phyloP scores from a whole-genome alignment of 2,329 filamentous ascomycete genomes.

The Fusarium xyrophilum region DNA sequence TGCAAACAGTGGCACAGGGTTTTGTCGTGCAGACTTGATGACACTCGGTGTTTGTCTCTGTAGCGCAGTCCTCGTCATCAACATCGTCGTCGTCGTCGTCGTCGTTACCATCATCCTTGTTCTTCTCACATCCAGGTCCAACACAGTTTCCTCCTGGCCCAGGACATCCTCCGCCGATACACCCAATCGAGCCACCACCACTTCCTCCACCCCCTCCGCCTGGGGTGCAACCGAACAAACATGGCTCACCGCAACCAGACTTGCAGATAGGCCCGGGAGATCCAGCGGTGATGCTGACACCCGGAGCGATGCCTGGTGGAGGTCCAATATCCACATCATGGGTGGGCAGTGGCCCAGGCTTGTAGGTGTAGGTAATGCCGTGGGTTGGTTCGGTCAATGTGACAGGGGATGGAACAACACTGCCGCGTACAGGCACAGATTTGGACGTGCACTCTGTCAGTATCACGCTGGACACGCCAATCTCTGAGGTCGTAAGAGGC shows the following conservation, averaged over 20 bases:
- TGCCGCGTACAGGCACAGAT: constrained; percentile 1
- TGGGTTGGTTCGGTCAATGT: constrained; percentile 15
- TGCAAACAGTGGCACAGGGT: constrained; percentile 11
- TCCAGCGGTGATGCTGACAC: constrained; percentile 5
- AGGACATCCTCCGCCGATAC: constrained; percentile 13
- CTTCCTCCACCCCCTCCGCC: constrained; percentile 10
- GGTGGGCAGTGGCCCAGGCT: constrained; percentile 5
- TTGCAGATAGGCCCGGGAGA: constrained; percentile 9
- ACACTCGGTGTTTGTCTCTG: constrained; percentile 19
- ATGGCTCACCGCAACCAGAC: constrained; percentile 6
- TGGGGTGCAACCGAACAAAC: constrained; percentile 1
- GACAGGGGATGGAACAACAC: constrained; percentile 9
- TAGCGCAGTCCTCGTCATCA: constrained; percentile 12
- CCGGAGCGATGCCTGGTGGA: constrained; percentile 3
- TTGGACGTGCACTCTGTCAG: constrained; percentile 6
- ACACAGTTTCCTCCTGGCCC: constrained; percentile 7
- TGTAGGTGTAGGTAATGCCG: constrained; percentile 14
- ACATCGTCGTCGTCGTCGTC: constrained; percentile 1
- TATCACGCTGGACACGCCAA: constrained; percentile 17
- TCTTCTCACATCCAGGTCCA: constrained; percentile 2
- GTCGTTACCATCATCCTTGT: background rate
- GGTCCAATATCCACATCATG: constrained; percentile 9
- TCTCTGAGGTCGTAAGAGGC: constrained; percentile 9
- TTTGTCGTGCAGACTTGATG: constrained; percentile 16
- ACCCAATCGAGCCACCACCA: background rate